Evolutionary conservation across 768 basidiomycete species (phyloP), one percentile per base, ranked within the genome.

Genomic region (Crepidotus variabilis): DNA sequence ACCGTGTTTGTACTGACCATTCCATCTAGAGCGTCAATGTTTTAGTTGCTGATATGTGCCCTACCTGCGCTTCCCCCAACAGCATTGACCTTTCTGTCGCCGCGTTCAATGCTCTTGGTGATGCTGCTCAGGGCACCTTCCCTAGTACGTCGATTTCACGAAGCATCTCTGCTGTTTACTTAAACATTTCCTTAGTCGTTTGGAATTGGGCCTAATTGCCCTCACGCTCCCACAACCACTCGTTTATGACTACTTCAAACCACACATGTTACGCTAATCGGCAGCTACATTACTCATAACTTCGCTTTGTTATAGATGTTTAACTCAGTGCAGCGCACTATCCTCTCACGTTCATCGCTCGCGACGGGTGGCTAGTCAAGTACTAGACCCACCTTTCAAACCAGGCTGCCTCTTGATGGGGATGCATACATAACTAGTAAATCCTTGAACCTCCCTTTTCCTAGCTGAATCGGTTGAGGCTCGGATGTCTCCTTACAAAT

Each of bases 41-140:
- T 47, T 79, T 75, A 22, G 76, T 97, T 60, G 90, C 81, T 11
- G 92, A 94, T 62, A 85, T 79, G 35, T 97, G 93, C 78, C 92
- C 92, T 22, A 87, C 86, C 18, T 96, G 92, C 74, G 51, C 65
- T 0, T 83, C 81, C 63, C 33, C 34, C 24, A 79, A 87, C 69
- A 89, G 86, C 14, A 84, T 97, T 65, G 89, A 92, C 64, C 75
- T 91, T 45, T 90, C 89, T n/a, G 54, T 61, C 50, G 83, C 65
- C 53, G 88, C 90, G 47, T 94, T 95, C 81, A 28, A 71, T 22
- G 62, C 67, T 14, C 79, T 95, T 56, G 83, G 81, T 47, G 54
- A 69, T 48, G 65, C 75, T 45, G 64, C 63, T 6, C 65, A 77
- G 21, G 93, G 93, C 59, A 61, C 73, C 56, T 75, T 91, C 57